These are phyloP conservation scores for Alloteropsis semialata DNA, from an alignment of 176 grass and related monocot genomes.

Conservation along the genomic window DNA sequence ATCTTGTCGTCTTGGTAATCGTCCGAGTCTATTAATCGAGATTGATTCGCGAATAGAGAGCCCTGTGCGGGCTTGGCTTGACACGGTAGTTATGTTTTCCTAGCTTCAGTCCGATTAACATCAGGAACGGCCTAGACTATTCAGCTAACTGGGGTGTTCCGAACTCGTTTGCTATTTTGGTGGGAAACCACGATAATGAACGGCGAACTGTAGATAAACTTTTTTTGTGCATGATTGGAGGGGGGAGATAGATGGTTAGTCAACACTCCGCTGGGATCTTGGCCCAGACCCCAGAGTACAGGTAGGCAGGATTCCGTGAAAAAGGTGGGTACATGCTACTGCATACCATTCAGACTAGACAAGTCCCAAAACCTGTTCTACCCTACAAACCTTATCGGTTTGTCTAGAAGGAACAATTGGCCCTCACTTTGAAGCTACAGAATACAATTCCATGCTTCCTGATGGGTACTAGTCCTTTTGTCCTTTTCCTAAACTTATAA, in stretches of 20 bases:
- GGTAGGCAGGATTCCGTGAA: not conserved
- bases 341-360: not conserved
- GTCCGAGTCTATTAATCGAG: not conserved
- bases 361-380: not conserved
- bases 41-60: not conserved
- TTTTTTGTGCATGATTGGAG: not conserved
- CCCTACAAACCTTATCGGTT: not conserved
- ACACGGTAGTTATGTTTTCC: not conserved
- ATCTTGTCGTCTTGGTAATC: slow-evolving; percentile 1
- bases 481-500: slow-evolving; percentile 5
- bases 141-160: not conserved
- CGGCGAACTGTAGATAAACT: not conserved
- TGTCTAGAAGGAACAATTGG: not conserved
- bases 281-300: not conserved
- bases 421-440: not conserved
- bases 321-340: not conserved
- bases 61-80: not conserved
- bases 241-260: not conserved
- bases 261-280: not conserved
- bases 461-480: not conserved
- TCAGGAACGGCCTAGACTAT: not conserved
- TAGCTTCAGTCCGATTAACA: not conserved
- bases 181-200: not conserved
- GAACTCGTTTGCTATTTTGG: not conserved
- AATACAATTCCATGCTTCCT: not conserved